phyloP scores from a whole-genome alignment of 306 rosid genomes.

The Glycyrrhiza uralensis region DNA sequence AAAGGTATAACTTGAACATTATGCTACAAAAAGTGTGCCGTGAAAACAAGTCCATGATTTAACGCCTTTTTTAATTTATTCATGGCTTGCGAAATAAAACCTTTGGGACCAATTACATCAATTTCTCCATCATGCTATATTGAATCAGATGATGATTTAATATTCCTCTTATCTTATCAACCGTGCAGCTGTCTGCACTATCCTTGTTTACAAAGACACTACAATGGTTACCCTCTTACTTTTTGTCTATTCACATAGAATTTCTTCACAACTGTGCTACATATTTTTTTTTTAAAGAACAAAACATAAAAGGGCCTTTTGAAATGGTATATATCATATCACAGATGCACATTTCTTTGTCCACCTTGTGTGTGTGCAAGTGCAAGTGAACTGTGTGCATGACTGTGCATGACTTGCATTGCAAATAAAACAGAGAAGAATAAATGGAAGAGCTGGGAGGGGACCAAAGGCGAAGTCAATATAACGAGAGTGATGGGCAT shows the following conservation, averaged over 20 bases:
- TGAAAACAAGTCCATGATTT: constrained; percentile 35
- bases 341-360: not conserved
- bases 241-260: constrained; percentile 38
- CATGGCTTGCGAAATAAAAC: constrained; percentile 25
- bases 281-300: too few relatives aligned
- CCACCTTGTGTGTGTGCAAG: not conserved
- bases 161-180: constrained; percentile 43
- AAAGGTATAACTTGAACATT: constrained; percentile 14
- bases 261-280: constrained; percentile 47
- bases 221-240: not conserved
- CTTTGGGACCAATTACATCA: constrained; percentile 51
- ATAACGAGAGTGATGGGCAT: constrained; percentile 48
- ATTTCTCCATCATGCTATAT: constrained; percentile 7
- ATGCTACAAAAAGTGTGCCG: constrained; percentile 28
- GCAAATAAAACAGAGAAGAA: constrained; percentile 31
- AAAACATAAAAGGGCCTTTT: constrained; percentile 23
- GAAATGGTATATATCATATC: constrained; percentile 5
- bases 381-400: too few relatives aligned
- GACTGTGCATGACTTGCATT: too few relatives aligned
- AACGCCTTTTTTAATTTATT: not conserved
- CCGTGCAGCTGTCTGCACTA: constrained; percentile 44
- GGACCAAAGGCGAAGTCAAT: constrained; percentile 58
- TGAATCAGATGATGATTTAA: constrained; percentile 22
- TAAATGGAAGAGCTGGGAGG: constrained; percentile 19
- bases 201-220: constrained; percentile 28